Evolutionary conservation across 768 basidiomycete genomes (phyloP), one percentile per base, ranked within the genome.

Genomic region (Mycena sanguinolenta): DNA sequence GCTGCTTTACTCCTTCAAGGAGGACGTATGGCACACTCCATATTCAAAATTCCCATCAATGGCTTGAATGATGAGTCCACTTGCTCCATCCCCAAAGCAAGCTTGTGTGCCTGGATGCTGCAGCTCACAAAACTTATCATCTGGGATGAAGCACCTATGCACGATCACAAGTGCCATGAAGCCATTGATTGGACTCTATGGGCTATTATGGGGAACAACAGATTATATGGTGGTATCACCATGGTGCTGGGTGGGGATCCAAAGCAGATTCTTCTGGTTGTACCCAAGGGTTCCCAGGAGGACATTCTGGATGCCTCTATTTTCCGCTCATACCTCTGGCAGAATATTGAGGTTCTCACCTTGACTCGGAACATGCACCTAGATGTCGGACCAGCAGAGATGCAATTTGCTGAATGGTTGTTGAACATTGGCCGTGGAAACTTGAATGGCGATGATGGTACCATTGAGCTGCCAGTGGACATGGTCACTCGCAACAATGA

Each of bases 1-100:
- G 27, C 53, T 2, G 53, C 53, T 30, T 19, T 54, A 7, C 27
- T 54, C 7, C 53, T 54, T 7, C 53, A 19, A 16, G 80, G 80
- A 49, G 84, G 83, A 8, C 72, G 76, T 4, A 85, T 84, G 25
- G 78, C 81, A 1, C 82, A 85, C 67, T 83, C 81, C 0, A 58
- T 60, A 5, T 84, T 85, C 75, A 81, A 83, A 64, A 82, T 83
- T 32, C 83, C 82, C 7, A 75, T 83, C 27, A 57, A 67, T 5
- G 57, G 39, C 14, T n/a, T 67, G 3, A n/a, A 46, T 10, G 46
- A 46, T 46, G 46, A 46, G 21, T 46, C 46, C 4, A 46, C 46
- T 1, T 53, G 63, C 25, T 46, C 46, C 4, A 59, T 59, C 21
- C 58, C 58, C 25, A 59, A 65, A 25, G 39, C 55, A 23, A 65